Evolutionary conservation across 2,329 filamentous ascomycete genomes (phyloP), one percentile per base, ranked within the genome.

Genomic region (Aspergillus sp.): DNA sequence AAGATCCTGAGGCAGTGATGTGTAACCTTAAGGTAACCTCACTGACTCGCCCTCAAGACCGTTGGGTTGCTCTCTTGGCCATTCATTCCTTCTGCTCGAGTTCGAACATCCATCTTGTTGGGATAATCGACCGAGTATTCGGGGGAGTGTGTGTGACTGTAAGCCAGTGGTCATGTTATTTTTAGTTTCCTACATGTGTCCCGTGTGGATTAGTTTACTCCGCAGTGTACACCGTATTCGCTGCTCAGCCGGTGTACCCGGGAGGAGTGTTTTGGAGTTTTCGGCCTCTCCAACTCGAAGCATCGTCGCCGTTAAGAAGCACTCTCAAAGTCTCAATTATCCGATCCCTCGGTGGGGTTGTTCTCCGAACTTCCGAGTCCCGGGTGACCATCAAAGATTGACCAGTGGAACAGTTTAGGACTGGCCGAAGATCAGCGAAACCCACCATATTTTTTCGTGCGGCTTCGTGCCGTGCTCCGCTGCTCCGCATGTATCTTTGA

Each of bases 1-100:
- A 30, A 45, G n/a, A 50, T 39, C 41, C 12, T 20, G 44, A 41
- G 44, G 44, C 39, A 33, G 30, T 33, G 15, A 50, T 42, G 54
- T 51, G 54, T 56, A 51, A 56, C 54, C 54, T 56, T 30, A 30
- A 56, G 24, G 54, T 56, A 50, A 56, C 54, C 40, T 51, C 27
- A 39, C 24, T 27, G 34, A 37, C 34, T 37, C 15, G 34, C 34
- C 12, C 13, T 37, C 34, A 37, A 9, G 9, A 9, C 27, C 27
- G 27, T 30, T 30, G 27, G 9, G 9, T 30, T 30, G 3, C 27
- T 30, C 27, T 30, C 27, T 30, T 30, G 27, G 27, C 27, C 27
- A 30, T 30, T 11, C 24, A 11, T 30, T 30, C 27, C 4, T 30
- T 30, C 9, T 30, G 27, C 27, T 11, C 27, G 9, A 30, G 34